Percentiles rank a stretch among this genome's conserved stretches.
Evolutionary conservation across 176 grass and related monocot species (phyloP).

Genomic region (Carex parvula): DNA sequence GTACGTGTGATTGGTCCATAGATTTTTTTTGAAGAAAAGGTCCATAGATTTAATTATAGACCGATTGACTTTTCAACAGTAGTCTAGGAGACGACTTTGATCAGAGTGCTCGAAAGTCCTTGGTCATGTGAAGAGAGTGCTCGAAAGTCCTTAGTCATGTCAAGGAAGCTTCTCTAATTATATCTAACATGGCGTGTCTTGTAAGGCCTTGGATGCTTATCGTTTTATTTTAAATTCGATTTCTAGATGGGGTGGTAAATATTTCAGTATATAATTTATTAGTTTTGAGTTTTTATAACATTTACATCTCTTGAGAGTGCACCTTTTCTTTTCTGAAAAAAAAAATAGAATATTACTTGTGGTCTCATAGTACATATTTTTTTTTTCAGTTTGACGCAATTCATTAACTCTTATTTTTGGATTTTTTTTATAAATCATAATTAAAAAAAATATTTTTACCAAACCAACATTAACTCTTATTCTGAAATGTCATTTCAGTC

Average conservation of each 20-base stretch:
- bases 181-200: not conserved
- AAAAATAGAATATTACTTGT: not conserved
- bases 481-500: too few species aligned
- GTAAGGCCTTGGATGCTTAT: not conserved
- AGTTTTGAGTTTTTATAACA: not conserved
- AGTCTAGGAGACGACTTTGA: not conserved
- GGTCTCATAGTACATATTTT: not conserved
- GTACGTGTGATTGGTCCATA: not conserved
- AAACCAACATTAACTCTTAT: too few species aligned
- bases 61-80: not conserved
- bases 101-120: not conserved
- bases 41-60: not conserved
- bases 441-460: too few species aligned
- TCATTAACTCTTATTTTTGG: not conserved
- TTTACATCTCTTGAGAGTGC: not conserved
- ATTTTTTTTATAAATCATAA: too few species aligned
- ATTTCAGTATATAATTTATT: not conserved
- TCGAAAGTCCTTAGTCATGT: not conserved
- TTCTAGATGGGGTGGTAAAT: constrained; percentile 4
- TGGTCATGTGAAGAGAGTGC: not conserved
- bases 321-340: not conserved
- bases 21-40: not conserved
- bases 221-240: not conserved
- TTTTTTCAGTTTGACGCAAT: not conserved
- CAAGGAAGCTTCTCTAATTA: constrained; percentile 1